These are phyloP conservation scores for Gossypium rotundifolium DNA, from an alignment of 345 rosid species.

Conservation along the genomic window DNA sequence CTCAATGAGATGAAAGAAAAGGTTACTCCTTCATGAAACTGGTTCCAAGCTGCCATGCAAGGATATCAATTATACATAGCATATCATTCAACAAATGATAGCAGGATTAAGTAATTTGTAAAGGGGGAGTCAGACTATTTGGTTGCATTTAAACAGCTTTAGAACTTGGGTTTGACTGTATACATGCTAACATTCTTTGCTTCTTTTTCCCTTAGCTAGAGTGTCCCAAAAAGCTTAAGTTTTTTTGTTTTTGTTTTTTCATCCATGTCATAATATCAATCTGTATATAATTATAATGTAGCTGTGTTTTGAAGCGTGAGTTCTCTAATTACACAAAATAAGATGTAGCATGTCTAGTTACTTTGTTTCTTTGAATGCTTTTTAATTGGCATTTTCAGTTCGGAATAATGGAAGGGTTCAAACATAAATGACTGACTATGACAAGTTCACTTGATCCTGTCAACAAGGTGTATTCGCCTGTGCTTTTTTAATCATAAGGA, in stretches of 20 bases:
- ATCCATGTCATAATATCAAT: background rate
- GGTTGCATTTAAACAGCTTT: background rate
- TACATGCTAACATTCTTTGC: background rate
- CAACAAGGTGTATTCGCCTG: background rate
- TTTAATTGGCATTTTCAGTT: no score
- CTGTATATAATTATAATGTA: background rate
- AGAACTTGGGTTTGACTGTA: conserved; percentile 4
- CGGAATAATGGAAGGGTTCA: no score
- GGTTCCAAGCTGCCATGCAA: background rate
- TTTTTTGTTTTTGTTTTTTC: background rate
- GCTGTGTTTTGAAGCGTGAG: background rate
- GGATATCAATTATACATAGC: conserved; percentile 1
- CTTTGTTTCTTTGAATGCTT: no score
- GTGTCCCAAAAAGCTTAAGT: background rate
- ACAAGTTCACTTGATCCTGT: background rate
- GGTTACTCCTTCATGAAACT: background rate
- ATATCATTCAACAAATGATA: background rate
- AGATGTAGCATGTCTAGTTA: no score
- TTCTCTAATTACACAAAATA: background rate
- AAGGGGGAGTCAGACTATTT: background rate
- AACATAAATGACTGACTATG: no score
- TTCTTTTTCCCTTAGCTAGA: background rate
- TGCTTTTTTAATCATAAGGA: background rate
- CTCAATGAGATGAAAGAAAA: background rate
- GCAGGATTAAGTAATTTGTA: background rate